A percentile compares a stretch with the other conserved stretches of the same genome.
Evolutionary conservation across 2,329 filamentous ascomycete genomes (phyloP).

Genomic region (Emergomyces orientalis): DNA sequence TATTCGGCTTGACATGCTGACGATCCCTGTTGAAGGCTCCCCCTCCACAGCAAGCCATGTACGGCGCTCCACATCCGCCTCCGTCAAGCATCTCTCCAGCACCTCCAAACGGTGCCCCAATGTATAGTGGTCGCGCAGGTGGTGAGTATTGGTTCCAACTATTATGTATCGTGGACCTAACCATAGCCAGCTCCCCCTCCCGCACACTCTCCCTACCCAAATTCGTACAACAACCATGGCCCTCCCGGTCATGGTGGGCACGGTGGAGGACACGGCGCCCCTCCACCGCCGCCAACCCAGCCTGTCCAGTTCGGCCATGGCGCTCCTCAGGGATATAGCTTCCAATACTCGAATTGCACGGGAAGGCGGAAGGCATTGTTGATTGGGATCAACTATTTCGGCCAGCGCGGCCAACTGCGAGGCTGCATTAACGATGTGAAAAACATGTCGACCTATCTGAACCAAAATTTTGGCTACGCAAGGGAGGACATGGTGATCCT

Average conservation of each 20-base stretch:
- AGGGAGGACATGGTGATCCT: constrained; percentile 94
- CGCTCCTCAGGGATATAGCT: constrained; percentile 69
- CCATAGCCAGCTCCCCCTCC: constrained; percentile 12
- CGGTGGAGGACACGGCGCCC: constrained; percentile 37
- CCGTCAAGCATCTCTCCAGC: constrained; percentile 27
- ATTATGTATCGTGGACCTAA: background rate
- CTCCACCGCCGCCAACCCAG: constrained; percentile 56
- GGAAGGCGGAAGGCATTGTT: constrained; percentile 80
- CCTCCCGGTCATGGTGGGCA: background rate
- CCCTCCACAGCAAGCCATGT: constrained; percentile 12
- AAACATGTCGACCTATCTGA: constrained; percentile 89
- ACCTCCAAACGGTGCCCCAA: constrained; percentile 28
- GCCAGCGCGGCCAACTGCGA: constrained; percentile 77
- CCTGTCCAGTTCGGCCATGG: constrained; percentile 69
- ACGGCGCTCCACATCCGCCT: constrained; percentile 23
- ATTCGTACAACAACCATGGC: constrained; percentile 39
- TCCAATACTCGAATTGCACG: constrained; percentile 86
- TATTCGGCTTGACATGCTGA: background rate
- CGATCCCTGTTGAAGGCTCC: constrained; percentile 2
- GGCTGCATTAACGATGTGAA: constrained; percentile 97
- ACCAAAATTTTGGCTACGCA: constrained; percentile 83
- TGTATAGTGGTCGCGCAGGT: constrained; percentile 36
- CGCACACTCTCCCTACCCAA: constrained; percentile 36
- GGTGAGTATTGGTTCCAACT: constrained; percentile 13
- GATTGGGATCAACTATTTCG: constrained; percentile 95